These are phyloP conservation scores for Rhodotorula sphaerocarpa DNA, from an alignment of 768 basidiomycete genomes.

Conservation along the genomic window DNA sequence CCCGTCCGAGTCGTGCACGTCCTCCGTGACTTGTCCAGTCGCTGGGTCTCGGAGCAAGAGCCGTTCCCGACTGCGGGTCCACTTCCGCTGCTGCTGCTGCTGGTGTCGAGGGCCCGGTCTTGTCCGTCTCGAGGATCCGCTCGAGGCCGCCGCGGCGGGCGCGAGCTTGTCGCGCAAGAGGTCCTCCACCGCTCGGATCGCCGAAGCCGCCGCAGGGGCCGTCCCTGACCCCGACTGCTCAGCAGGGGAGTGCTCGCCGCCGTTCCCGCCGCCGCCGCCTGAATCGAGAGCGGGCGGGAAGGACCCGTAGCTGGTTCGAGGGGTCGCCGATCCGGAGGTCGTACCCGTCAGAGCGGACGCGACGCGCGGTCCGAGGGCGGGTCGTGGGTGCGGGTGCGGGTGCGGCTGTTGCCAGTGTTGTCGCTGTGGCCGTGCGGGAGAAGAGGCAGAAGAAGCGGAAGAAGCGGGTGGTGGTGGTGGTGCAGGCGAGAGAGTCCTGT, in stretches of 20 bases:
- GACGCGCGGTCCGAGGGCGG: too few relatives aligned
- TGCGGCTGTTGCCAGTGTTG: too few relatives aligned
- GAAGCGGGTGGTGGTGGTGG: too few relatives aligned
- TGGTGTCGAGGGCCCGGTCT: neutral
- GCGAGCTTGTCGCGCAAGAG: neutral
- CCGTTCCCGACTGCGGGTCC: constrained; percentile 24
- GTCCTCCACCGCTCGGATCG: neutral
- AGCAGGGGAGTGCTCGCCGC: too few relatives aligned
- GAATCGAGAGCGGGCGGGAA: constrained; percentile 21
- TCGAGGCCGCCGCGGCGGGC: too few relatives aligned
- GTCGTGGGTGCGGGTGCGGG: too few relatives aligned
- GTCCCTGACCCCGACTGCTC: too few relatives aligned
- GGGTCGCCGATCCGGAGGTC: constrained; percentile 11
- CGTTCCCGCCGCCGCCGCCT: too few relatives aligned
- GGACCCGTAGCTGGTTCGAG: constrained; percentile 20
- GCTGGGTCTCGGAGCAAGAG: neutral
- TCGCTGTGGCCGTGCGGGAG: too few relatives aligned
- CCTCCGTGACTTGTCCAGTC: constrained; percentile 4
- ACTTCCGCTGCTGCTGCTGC: neutral
- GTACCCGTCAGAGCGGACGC: constrained; percentile 17
- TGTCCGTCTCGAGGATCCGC: neutral
- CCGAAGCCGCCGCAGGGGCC: too few relatives aligned
- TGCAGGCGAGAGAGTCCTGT: too few relatives aligned
- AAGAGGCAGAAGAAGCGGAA: too few relatives aligned
- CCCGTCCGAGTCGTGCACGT: constrained; percentile 14